Evolutionary conservation across 257 asterid genomes (phyloP).

Genomic region (Solanum chiquidenum): DNA sequence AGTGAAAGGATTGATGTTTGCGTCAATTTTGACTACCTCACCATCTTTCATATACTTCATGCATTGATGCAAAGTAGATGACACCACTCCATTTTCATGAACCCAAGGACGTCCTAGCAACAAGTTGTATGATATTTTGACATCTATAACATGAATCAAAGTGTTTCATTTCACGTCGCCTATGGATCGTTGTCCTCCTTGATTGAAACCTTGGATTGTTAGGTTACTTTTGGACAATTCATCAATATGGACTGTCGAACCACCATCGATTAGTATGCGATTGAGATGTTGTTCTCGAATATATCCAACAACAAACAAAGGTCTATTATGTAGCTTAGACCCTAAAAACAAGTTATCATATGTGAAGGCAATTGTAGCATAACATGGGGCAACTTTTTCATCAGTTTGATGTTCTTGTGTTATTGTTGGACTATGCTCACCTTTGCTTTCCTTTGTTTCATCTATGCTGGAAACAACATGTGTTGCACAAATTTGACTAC

Average conservation of each 20-base stretch:
- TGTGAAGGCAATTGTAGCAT: neutral
- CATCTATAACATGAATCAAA: neutral
- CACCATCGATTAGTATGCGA: neutral
- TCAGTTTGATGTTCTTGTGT: neutral
- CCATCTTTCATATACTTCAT: neutral
- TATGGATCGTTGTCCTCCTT: neutral
- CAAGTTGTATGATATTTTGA: neutral
- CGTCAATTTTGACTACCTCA: neutral
- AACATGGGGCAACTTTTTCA: neutral
- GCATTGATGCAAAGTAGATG: neutral
- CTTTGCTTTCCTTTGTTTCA: neutral
- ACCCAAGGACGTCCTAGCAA: neutral
- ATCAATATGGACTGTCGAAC: neutral
- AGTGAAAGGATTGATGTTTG: neutral
- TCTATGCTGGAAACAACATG: neutral
- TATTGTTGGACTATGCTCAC: neutral
- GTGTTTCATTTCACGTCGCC: neutral
- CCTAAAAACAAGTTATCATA: neutral
- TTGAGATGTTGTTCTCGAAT: neutral
- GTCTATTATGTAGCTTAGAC: neutral
- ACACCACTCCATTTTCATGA: neutral
- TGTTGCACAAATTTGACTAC: neutral
- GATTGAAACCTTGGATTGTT: neutral
- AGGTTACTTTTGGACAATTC: neutral
- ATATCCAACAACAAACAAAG: neutral